Percentiles rank a stretch among this genome's conserved stretches.
Conservation (phyloP, 148 eudicot species). For the Nepenthes mirabilis region DNA sequence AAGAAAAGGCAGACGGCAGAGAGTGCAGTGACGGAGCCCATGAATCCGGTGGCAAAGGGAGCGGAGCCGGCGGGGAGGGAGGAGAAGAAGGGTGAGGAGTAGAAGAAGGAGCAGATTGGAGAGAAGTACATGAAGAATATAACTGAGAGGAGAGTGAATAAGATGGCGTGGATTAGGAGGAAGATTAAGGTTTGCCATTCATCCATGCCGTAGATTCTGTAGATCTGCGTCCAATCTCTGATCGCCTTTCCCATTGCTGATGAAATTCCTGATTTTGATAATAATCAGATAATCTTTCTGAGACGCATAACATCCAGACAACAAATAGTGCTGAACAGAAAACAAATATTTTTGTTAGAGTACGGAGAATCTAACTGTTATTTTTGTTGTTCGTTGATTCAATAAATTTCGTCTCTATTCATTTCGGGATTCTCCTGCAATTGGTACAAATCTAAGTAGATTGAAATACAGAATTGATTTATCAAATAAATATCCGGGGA, state of each 20-base stretch:
- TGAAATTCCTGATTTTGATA: not conserved
- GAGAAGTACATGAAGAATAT: slow-evolving; percentile 44
- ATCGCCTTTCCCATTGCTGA: slow-evolving; percentile 43
- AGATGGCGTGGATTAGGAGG: slow-evolving; percentile 40
- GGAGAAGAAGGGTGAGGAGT: slow-evolving; percentile 14
- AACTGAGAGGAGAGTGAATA: slow-evolving; percentile 40
- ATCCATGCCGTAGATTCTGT: slow-evolving; percentile 82
- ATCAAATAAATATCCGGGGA: too few species aligned
- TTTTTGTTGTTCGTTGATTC: too few species aligned
- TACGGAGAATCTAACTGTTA: too few species aligned
- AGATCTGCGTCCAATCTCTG: slow-evolving; percentile 93
- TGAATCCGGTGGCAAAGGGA: slow-evolving; percentile 52
- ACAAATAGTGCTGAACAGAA: too few species aligned
- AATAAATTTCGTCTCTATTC: too few species aligned
- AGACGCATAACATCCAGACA: too few species aligned
- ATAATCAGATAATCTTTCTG: not conserved
- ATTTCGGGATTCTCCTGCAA: too few species aligned
- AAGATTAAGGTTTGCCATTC: slow-evolving; percentile 66
- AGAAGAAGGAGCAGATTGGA: slow-evolving; percentile 18
- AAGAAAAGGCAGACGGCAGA: slow-evolving; percentile 53
- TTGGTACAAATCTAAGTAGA: too few species aligned
- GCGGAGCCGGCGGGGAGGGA: slow-evolving; percentile 35
- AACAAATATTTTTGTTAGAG: too few species aligned
- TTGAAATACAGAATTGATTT: too few species aligned
- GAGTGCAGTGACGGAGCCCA: slow-evolving; percentile 69